Evolutionary conservation across 352 stramenopile genomes (phyloP).

Genomic region (Globisporangium emineosum): DNA sequence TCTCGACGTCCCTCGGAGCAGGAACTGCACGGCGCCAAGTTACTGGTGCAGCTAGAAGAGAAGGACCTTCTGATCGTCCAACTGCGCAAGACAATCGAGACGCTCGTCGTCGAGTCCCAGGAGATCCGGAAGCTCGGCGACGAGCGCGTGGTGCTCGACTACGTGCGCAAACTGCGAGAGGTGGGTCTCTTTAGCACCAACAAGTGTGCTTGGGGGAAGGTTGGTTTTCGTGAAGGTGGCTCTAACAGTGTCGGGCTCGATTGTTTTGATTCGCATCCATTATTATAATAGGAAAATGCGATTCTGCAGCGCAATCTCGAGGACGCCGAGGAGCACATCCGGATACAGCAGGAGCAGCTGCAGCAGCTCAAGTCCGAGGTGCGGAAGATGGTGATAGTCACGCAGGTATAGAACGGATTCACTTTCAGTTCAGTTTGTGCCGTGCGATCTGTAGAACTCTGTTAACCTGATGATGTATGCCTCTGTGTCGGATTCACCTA

Average conservation of each 20-base stretch:
- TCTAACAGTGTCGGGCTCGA: neutral
- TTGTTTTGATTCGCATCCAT: neutral
- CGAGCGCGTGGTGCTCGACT: constrained; percentile 77
- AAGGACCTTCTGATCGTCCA: constrained; percentile 80
- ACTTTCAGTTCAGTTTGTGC: neutral
- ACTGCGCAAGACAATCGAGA: constrained; percentile 78
- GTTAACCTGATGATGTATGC: neutral
- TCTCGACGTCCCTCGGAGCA: constrained; percentile 4
- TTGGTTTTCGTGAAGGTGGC: neutral
- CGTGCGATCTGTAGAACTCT: neutral
- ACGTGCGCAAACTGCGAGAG: constrained; percentile 79
- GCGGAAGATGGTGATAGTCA: constrained; percentile 31
- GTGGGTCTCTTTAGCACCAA: constrained; percentile 21
- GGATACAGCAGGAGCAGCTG: constrained; percentile 73
- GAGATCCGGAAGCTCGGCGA: constrained; percentile 79
- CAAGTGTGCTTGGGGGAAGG: no score
- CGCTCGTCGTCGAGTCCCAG: constrained; percentile 65
- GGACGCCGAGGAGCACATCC: constrained; percentile 76
- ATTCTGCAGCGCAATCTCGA: constrained; percentile 64
- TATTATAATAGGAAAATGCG: constrained; percentile 64
- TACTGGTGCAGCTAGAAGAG: constrained; percentile 75
- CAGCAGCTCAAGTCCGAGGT: constrained; percentile 75
- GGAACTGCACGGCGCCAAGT: constrained; percentile 25
- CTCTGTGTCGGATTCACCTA: neutral
- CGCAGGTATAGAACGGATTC: constrained; percentile 25